A percentile compares a stretch with the other conserved stretches of the same genome.
Evolutionary conservation across 352 stramenopile genomes (phyloP).

Genomic region (Blastocystis sp.): DNA sequence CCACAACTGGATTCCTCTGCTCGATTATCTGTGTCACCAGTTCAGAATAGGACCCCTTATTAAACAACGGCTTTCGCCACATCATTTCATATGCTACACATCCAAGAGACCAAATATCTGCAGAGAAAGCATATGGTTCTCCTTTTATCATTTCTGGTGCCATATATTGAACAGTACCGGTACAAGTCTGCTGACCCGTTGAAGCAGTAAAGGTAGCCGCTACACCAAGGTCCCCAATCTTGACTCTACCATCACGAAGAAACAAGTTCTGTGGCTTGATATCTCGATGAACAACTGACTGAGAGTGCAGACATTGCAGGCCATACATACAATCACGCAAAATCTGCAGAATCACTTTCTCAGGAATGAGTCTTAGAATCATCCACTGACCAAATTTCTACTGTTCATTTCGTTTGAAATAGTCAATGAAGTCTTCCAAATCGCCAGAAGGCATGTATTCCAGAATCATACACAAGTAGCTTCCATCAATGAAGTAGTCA

Average conservation of each 20-base stretch:
- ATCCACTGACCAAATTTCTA: not conserved
- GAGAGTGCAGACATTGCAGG: constrained; percentile 94
- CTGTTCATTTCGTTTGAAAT: not conserved
- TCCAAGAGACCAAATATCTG: constrained; percentile 45
- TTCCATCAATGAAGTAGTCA: constrained; percentile 34
- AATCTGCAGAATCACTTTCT: not conserved
- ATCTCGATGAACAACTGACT: constrained; percentile 98
- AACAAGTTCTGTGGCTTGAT: constrained; percentile 99
- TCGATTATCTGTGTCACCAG: not conserved
- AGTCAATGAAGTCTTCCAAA: not conserved
- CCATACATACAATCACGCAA: constrained; percentile 72
- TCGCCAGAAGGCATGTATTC: constrained; percentile 25
- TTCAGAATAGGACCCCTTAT: constrained; percentile 28
- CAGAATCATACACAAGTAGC: not conserved
- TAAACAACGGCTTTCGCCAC: constrained; percentile 33
- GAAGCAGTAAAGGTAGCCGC: not conserved
- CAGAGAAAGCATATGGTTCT: not conserved
- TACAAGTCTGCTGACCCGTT: not conserved
- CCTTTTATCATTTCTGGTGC: constrained; percentile 21
- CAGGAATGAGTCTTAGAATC: not conserved
- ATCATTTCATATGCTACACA: constrained; percentile 38
- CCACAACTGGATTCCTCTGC: not conserved
- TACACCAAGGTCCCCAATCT: constrained; percentile 45
- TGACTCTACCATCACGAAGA: constrained; percentile 86
- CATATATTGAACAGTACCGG: constrained; percentile 45